Evolutionary conservation across 176 grass and related monocot species (phyloP).

Genomic region (Rhynchospora breviuscula): DNA sequence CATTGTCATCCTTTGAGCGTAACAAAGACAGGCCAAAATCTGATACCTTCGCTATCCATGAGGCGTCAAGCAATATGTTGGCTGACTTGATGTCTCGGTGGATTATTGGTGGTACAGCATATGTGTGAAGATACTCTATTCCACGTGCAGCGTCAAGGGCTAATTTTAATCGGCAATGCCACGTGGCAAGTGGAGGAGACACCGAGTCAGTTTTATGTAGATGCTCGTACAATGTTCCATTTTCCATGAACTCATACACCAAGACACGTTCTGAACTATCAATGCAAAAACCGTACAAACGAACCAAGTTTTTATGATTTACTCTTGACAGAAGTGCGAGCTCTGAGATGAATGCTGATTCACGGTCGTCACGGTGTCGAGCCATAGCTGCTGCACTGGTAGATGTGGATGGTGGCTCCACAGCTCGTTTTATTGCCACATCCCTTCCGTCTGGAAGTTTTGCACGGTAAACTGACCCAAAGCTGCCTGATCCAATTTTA

Average conservation of each 20-base stretch:
- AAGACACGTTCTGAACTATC: conserved; percentile 67
- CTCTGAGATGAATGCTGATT: conserved; percentile 62
- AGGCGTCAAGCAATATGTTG: conserved; percentile 72
- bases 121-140: conserved; percentile 94
- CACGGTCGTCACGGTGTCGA: conserved; percentile 32
- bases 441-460: conserved; percentile 57
- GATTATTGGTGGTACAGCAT: conserved; percentile 86
- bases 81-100: conserved; percentile 79
- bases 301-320: conserved; percentile 94
- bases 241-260: conserved; percentile 90
- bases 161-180: conserved; percentile 55
- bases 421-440: conserved; percentile 84
- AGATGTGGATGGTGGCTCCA: conserved; percentile 13
- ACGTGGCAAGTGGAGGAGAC: conserved; percentile 43
- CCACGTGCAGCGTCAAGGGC: conserved; percentile 81
- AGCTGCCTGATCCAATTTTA: conserved; percentile 82
- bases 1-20: conserved; percentile 12
- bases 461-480: conserved; percentile 77
- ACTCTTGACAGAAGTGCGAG: conserved; percentile 77
- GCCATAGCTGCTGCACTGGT: not conserved
- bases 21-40: conserved; percentile 86
- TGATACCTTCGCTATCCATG: conserved; percentile 67
- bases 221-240: conserved; percentile 76
- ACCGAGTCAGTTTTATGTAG: conserved; percentile 40
- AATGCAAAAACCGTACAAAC: conserved; percentile 74